These are phyloP conservation scores for Colletotrichum sansevieriae DNA, from an alignment of 2,329 filamentous ascomycete species.

Conservation along the genomic window DNA sequence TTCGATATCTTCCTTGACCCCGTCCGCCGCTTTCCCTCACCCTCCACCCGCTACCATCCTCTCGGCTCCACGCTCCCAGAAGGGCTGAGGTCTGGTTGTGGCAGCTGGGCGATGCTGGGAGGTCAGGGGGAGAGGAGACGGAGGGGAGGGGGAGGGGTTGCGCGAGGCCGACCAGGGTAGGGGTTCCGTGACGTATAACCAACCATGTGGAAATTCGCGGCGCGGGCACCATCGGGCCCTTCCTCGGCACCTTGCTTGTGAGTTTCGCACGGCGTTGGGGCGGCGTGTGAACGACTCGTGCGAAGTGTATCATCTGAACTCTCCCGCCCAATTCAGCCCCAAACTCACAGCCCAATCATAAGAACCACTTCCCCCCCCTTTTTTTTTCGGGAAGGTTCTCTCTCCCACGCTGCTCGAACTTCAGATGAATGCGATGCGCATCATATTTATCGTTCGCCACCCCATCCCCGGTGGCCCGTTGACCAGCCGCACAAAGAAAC, in stretches of 20 bases:
- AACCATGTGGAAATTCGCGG: conserved; percentile 4
- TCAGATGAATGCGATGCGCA: conserved; percentile 24
- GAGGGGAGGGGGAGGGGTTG: background rate
- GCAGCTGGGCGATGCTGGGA: background rate
- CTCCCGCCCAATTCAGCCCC: conserved; percentile 11
- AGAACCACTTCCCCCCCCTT: background rate
- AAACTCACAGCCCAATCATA: conserved; percentile 20
- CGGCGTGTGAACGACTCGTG: conserved; percentile 19
- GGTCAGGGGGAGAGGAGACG: no score
- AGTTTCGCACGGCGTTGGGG: background rate
- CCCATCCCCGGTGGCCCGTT: background rate
- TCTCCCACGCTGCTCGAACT: conserved; percentile 6
- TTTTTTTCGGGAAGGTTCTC: conserved; percentile 18
- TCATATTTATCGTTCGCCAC: conserved; percentile 24
- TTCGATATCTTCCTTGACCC: background rate
- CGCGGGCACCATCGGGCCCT: background rate
- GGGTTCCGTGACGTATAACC: conserved; percentile 22
- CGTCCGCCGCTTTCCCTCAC: background rate
- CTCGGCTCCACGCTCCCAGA: conserved; percentile 7
- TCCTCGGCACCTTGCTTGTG: background rate
- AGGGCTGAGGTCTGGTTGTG: conserved; percentile 9
- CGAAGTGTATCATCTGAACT: no score
- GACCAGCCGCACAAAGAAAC: conserved; percentile 6
- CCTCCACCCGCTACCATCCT: background rate
- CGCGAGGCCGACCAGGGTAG: conserved; percentile 12